Percentiles rank a stretch among this genome's conserved stretches.
Conservation (phyloP, 345 rosid genomes). For the Stellera chamaejasme region DNA sequence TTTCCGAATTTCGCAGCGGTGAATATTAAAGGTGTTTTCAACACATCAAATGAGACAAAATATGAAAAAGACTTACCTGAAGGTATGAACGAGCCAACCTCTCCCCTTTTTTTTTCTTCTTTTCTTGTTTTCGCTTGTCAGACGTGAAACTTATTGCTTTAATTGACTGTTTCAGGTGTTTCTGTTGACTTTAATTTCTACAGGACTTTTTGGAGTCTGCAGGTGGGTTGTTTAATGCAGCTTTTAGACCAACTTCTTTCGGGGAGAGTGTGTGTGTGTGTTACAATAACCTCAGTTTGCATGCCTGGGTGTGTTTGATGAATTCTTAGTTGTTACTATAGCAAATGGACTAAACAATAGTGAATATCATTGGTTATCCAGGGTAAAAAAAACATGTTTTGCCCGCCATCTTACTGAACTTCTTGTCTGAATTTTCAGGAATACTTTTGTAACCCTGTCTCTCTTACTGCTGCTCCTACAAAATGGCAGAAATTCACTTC, state of each 20-base stretch:
- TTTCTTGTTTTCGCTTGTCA: not conserved
- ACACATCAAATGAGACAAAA: slow-evolving; percentile 92
- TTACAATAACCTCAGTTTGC: too few relatives aligned
- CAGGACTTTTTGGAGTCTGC: slow-evolving; percentile 95
- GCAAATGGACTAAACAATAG: too few relatives aligned
- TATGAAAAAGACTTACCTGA: slow-evolving; percentile 87
- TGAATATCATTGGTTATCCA: too few relatives aligned
- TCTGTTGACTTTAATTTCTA: slow-evolving; percentile 94
- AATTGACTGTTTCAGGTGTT: slow-evolving; percentile 43
- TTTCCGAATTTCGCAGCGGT: slow-evolving; percentile 56
- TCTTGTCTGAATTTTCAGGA: slow-evolving; percentile 48
- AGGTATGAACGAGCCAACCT: slow-evolving; percentile 30
- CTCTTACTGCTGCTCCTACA: slow-evolving; percentile 49
- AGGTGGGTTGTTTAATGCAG: slow-evolving; percentile 24
- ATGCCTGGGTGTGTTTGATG: too few relatives aligned
- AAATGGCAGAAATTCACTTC: slow-evolving; percentile 95
- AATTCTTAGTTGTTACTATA: too few relatives aligned
- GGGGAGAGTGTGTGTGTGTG: too few relatives aligned
- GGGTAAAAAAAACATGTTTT: slow-evolving; percentile 17
- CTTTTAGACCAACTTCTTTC: too few relatives aligned
- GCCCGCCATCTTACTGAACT: slow-evolving; percentile 19
- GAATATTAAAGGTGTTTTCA: slow-evolving; percentile 94
- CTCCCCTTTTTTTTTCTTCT: slow-evolving; percentile 6
- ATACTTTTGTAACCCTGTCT: slow-evolving; percentile 81
- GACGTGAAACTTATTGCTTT: slow-evolving; percentile 1